Percentiles rank a stretch among this genome's conserved stretches.
Conservation (phyloP, 306 rosid genomes). For the Alnus rubra region DNA sequence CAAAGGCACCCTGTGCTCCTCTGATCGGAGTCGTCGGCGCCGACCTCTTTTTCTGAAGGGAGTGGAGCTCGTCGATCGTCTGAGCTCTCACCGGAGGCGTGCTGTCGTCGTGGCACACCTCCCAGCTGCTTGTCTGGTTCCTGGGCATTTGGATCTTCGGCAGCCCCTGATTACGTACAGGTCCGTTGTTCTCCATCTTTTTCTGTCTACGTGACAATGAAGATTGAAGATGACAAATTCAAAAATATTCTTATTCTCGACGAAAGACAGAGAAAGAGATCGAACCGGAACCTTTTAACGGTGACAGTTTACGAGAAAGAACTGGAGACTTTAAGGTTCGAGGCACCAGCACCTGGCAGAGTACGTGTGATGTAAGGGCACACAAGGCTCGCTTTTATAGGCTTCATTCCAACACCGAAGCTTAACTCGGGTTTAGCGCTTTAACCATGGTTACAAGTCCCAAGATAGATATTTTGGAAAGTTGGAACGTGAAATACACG, state of each 20-base stretch:
- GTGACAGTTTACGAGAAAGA: neutral
- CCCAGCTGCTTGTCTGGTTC: conserved; percentile 10
- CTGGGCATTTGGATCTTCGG: conserved; percentile 52
- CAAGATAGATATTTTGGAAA: too few relatives aligned
- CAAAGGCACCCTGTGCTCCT: conserved; percentile 35
- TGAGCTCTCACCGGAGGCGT: conserved; percentile 65
- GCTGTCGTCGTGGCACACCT: conserved; percentile 79
- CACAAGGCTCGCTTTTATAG: neutral
- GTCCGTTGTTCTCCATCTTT: conserved; percentile 37
- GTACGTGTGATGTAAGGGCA: neutral
- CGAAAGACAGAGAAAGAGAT: neutral
- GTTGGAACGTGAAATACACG: too few relatives aligned
- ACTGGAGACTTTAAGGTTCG: neutral
- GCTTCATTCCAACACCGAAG: neutral
- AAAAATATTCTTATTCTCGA: neutral
- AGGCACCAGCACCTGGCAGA: neutral
- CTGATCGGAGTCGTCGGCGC: conserved; percentile 71
- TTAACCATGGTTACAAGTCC: neutral
- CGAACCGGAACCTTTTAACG: neutral
- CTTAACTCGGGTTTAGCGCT: neutral
- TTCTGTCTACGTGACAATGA: neutral
- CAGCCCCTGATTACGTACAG: conserved; percentile 41
- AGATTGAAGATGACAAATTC: neutral
- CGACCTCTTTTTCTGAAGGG: conserved; percentile 72
- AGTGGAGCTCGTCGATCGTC: conserved; percentile 83